Base-by-base conservation (phyloP, 257 asterid species). In the Solanum sparsipilum region DNA sequence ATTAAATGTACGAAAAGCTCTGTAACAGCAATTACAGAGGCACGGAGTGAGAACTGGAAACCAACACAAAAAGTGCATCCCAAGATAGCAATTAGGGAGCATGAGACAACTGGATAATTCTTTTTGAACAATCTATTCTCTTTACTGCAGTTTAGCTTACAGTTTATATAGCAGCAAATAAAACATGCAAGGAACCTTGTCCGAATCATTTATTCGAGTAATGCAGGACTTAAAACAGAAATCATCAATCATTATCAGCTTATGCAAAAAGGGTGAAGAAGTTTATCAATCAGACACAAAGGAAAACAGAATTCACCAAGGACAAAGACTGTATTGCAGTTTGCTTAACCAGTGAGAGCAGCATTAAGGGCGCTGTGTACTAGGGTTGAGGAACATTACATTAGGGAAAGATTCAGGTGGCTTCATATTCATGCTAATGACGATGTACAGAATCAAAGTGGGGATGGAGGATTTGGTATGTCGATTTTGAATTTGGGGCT, bases 301-400 rank as follows among this genome's bases (percentile, higher is more conserved):
- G 70, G 29, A 5, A 58, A 79, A 46, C 56, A 46, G 34, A 63
- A 71, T 27, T 83, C 67, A n/a, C n/a, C 20, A 12, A 39, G n/a
- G 29, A 23, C 41, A 31, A 10, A 18, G 46, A 48, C 1, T 20
- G 20, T 9, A 34, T 48, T 20, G 16, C 86, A 5, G 31, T 12
- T 48, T 18, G 86, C 16, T 91, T 93, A 96, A 87, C 97, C 95
- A 0, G 98, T 93, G 87, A 93, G 93, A 75, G 98, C 98, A 92
- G 93, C 96, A 90, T 95, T 96, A 89, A 96, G 95, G 83, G 99
- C 97, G 88, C 98, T 95, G 94, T 96, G 97, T 65, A 96, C 95
- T 46, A 46, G 58, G 46, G 20, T 46, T 46, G 58, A 46, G 58
- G 58, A 13, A 48, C 58, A 15, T 46, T 46, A 13, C 20, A 46